Conservation (phyloP, 1,139 yeast genomes). For the Spathaspora jeffriesii region DNA sequence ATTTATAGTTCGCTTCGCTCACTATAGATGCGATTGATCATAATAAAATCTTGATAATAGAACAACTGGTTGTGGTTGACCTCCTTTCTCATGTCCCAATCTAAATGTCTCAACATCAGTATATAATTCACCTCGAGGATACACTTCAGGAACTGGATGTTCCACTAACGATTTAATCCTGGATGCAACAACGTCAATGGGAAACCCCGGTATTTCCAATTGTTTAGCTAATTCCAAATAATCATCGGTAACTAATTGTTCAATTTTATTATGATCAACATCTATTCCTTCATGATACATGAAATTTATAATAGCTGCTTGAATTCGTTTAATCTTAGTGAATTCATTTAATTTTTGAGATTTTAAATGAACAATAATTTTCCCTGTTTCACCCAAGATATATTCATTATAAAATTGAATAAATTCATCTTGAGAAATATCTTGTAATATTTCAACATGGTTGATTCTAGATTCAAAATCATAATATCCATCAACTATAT, state of each 20-base stretch:
- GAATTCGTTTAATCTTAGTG: constrained; percentile 22
- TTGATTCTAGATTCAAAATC: constrained; percentile 63
- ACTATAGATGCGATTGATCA: constrained; percentile 32
- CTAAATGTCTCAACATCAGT: constrained; percentile 25
- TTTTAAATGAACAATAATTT: constrained; percentile 66
- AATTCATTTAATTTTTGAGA: constrained; percentile 48
- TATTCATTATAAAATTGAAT: constrained; percentile 51
- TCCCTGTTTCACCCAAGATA: constrained; percentile 44
- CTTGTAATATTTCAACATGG: constrained; percentile 58
- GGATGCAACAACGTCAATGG: constrained; percentile 12
- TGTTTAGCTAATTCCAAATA: constrained; percentile 16
- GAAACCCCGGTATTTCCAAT: neutral
- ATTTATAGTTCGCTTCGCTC: no score
- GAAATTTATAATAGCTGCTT: constrained; percentile 28
- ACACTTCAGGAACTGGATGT: constrained; percentile 26
- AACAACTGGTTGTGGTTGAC: constrained; percentile 31
- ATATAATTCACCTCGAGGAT: constrained; percentile 26
- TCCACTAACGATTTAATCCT: constrained; percentile 16
- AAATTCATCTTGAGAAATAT: constrained; percentile 58
- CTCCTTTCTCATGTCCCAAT: constrained; percentile 24
- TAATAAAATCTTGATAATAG: constrained; percentile 33
- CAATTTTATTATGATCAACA: constrained; percentile 27
- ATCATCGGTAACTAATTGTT: constrained; percentile 19
- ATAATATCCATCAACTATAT: constrained; percentile 74
- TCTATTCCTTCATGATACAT: constrained; percentile 23